Base-by-base conservation (phyloP, 331 rosid species). In the Ulmus americana region DNA sequence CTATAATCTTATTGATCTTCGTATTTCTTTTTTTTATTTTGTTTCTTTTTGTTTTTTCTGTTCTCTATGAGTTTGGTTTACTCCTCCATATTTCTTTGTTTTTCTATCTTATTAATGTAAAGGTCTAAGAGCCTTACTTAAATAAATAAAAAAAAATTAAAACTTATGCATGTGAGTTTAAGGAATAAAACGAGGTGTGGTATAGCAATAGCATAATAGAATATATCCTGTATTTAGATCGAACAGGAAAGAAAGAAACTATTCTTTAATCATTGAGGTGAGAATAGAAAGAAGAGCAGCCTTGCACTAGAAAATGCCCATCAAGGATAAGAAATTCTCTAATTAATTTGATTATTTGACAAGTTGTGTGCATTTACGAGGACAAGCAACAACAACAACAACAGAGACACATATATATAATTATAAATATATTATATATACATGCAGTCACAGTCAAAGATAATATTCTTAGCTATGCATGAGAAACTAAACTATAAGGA, bases 331-430 rank as follows among this genome's bases (percentile, higher is more conserved):
- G 45, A 51, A 57, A 57, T 77, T 65, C 40, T 45, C 51, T 43
- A 54, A 59, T 13, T 22, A 39, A 52, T 35, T 63, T 40, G n/a
- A 64, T 47, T 57, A 69, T 62, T 62, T 57, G 64, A 46, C 64
- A 61, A 75, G 64, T 57, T 48, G 79, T 52, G 69, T 45, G 66
- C 39, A 71, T 63, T 71, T 46, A 42, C 50, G 63, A 44, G 18
- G 69, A 15, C 12, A 18, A 43, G 20, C 45, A 39, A 28, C 35
- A 28, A 28, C 35, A 4, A 59, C 50, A 59, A 6, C n/a, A n/a
- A n/a, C n/a, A n/a, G n/a, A n/a, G n/a, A n/a, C n/a, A 41, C 7
- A 13, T n/a, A 59, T 15, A 5, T 6, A 42, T 41, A 41, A 6
- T 6, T 50, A 14, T 15, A 14, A 5, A 50, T 50, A 14, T 14